These are phyloP conservation scores for Magnusiomyces sp. DNA, from an alignment of 1,139 yeast genomes.

Conservation along the genomic window DNA sequence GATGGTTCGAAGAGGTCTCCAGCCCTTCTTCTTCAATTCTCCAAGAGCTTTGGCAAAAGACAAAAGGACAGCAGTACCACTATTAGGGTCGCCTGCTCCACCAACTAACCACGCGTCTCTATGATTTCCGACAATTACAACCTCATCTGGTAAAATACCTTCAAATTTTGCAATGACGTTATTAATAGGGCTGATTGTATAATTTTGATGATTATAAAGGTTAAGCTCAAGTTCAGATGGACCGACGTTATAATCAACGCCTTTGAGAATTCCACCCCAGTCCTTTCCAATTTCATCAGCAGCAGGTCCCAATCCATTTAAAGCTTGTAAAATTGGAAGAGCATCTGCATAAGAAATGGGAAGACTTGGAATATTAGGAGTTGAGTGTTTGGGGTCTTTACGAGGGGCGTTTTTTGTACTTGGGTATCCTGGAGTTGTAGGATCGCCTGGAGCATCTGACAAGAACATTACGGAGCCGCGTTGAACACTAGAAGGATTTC, in stretches of 20 bases:
- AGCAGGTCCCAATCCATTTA: slow-evolving; percentile 47
- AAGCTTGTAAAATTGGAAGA: slow-evolving; percentile 43
- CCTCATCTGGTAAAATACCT: slow-evolving; percentile 43
- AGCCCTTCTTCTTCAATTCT: slow-evolving; percentile 42
- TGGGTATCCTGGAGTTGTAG: slow-evolving; percentile 79
- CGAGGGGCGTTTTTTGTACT: slow-evolving; percentile 46
- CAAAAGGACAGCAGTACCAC: slow-evolving; percentile 52
- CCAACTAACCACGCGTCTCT: slow-evolving; percentile 69
- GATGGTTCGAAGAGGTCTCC: slow-evolving; percentile 58
- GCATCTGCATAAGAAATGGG: slow-evolving; percentile 56
- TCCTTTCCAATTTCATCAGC: slow-evolving; percentile 30
- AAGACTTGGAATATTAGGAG: slow-evolving; percentile 54
- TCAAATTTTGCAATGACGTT: slow-evolving; percentile 51
- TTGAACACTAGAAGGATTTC: slow-evolving; percentile 64
- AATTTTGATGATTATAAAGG: slow-evolving; percentile 49
- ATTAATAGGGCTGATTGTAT: slow-evolving; percentile 47
- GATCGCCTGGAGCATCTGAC: slow-evolving; percentile 78
- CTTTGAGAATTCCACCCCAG: slow-evolving; percentile 45
- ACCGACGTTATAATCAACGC: slow-evolving; percentile 49
- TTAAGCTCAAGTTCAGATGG: slow-evolving; percentile 48
- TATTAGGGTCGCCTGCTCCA: slow-evolving; percentile 65
- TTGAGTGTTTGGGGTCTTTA: slow-evolving; percentile 40
- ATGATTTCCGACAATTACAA: slow-evolving; percentile 57
- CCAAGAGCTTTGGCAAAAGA: slow-evolving; percentile 52
- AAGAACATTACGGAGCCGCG: slow-evolving; percentile 79